A percentile compares a stretch with the other conserved stretches of the same genome.
These are phyloP conservation scores for Panaeolus papilionaceus DNA, from an alignment of 768 basidiomycete genomes.

Conservation along the genomic window DNA sequence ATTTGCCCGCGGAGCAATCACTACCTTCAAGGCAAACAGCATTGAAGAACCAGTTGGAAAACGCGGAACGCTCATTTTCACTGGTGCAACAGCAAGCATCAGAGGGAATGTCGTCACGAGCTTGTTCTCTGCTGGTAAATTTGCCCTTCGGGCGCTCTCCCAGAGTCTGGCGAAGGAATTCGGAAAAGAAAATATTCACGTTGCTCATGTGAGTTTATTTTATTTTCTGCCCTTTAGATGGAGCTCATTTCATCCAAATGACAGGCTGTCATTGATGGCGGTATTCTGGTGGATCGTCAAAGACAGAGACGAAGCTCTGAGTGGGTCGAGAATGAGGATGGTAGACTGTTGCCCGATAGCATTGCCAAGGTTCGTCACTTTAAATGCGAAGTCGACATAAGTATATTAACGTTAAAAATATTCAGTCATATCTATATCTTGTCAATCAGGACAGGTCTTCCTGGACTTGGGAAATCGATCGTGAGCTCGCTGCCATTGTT, in stretches of 20 bases:
- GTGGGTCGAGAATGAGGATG: conserved; percentile 52
- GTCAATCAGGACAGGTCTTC: conserved; percentile 72
- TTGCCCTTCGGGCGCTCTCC: conserved; percentile 62
- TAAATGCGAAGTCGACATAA: no score
- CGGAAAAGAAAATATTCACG: conserved; percentile 75
- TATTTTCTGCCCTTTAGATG: conserved; percentile 38
- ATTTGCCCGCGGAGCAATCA: conserved; percentile 65
- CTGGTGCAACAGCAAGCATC: conserved; percentile 70
- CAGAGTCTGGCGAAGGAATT: conserved; percentile 81
- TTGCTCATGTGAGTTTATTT: conserved; percentile 62
- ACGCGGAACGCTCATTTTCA: conserved; percentile 70
- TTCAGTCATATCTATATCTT: conserved; percentile 69
- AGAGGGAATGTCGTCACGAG: conserved; percentile 68
- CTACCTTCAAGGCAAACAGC: conserved; percentile 63
- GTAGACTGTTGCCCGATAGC: conserved; percentile 62
- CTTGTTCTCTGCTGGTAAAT: conserved; percentile 68
- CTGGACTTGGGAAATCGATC: conserved; percentile 83
- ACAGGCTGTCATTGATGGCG: conserved; percentile 74
- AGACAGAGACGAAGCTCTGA: conserved; percentile 35
- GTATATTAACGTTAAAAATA: no score
- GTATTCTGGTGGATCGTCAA: conserved; percentile 43
- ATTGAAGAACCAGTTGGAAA: conserved; percentile 53
- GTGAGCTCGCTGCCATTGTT: conserved; percentile 45
- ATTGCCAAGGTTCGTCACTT: conserved; percentile 63
- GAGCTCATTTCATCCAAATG: background rate